Conservation (phyloP, 225 moss, liverwort and hornwort genomes). For the Polytrichum commune region DNA sequence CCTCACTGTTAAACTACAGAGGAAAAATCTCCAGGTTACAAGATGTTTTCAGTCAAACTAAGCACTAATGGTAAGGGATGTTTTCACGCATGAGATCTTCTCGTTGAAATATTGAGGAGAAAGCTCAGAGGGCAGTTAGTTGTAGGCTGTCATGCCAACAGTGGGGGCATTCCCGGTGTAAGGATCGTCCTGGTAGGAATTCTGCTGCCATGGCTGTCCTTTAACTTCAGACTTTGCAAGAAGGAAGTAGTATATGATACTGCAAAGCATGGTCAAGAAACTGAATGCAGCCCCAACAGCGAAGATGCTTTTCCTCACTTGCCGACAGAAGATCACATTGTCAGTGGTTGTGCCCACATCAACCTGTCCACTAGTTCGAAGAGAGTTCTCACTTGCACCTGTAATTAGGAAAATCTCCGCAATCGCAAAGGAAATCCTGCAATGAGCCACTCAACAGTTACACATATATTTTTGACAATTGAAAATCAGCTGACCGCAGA, state of each 20-base stretch:
- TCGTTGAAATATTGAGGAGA: too few relatives aligned
- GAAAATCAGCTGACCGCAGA: too few relatives aligned
- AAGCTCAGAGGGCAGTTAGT: slow-evolving; percentile 8
- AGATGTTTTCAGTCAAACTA: too few relatives aligned
- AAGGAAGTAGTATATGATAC: slow-evolving; percentile 60
- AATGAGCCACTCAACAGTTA: slow-evolving; percentile 2
- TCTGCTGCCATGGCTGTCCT: slow-evolving; percentile 30
- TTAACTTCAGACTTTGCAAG: slow-evolving; percentile 25
- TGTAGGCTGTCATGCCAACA: slow-evolving; percentile 72
- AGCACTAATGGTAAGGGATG: too few relatives aligned
- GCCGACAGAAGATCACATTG: slow-evolving; percentile 34
- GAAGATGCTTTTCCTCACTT: slow-evolving; percentile 66
- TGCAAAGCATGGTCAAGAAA: slow-evolving; percentile 64
- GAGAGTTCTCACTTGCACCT: slow-evolving; percentile 42
- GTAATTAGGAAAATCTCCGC: slow-evolving; percentile 32
- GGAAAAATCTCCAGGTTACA: too few relatives aligned
- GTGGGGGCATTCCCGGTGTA: slow-evolving; percentile 60
- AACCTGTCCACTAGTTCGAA: slow-evolving; percentile 20
- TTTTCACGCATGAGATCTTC: too few relatives aligned
- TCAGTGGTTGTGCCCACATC: slow-evolving; percentile 26
- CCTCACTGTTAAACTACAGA: too few relatives aligned
- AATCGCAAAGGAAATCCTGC: slow-evolving; percentile 44
- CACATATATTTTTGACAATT: too few relatives aligned
- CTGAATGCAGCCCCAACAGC: slow-evolving; percentile 65
- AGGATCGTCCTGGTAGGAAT: slow-evolving; percentile 45